Evolutionary conservation across 192 early-diverging fungal species (phyloP).

Genomic region (Lobulomyces angularis): DNA sequence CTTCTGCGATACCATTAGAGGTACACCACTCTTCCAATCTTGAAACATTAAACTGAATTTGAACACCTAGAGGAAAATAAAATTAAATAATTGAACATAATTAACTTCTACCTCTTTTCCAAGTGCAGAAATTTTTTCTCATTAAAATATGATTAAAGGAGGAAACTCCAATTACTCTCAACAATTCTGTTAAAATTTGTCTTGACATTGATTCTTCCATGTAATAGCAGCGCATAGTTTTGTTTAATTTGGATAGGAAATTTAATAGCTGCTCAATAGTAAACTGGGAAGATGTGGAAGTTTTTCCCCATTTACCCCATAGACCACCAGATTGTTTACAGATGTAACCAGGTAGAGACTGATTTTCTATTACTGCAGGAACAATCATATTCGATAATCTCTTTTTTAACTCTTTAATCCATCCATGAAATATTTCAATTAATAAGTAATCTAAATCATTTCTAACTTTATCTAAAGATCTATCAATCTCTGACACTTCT

Average conservation of each 20-base stretch:
- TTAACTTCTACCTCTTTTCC: constrained; percentile 73
- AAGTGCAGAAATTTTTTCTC: constrained; percentile 97
- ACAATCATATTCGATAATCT: constrained; percentile 86
- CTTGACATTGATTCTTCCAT: constrained; percentile 81
- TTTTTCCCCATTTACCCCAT: constrained; percentile 78
- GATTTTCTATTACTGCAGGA: constrained; percentile 90
- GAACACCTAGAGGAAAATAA: constrained; percentile 49
- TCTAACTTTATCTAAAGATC: constrained; percentile 72
- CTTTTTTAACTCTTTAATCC: constrained; percentile 97
- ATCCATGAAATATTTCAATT: constrained; percentile 91
- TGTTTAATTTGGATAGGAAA: constrained; percentile 87
- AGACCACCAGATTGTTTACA: constrained; percentile 81
- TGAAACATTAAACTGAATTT: constrained; percentile 98
- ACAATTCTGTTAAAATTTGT: constrained; percentile 88
- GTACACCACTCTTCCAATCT: constrained; percentile 99
- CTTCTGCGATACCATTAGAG: constrained; percentile 81
- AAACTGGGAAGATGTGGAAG: constrained; percentile 60
- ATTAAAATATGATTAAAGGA: constrained; percentile 97
- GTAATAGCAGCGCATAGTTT: constrained; percentile 95
- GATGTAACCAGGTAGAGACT: constrained; percentile 87
- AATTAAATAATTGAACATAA: constrained; percentile 1
- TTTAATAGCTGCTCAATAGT: constrained; percentile 92
- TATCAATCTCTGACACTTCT: constrained; percentile 35
- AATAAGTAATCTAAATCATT: constrained; percentile 83
- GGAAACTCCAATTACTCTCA: constrained; percentile 88